Base-by-base conservation (phyloP, 768 basidiomycete species). In the Tephrocybe sp. region DNA sequence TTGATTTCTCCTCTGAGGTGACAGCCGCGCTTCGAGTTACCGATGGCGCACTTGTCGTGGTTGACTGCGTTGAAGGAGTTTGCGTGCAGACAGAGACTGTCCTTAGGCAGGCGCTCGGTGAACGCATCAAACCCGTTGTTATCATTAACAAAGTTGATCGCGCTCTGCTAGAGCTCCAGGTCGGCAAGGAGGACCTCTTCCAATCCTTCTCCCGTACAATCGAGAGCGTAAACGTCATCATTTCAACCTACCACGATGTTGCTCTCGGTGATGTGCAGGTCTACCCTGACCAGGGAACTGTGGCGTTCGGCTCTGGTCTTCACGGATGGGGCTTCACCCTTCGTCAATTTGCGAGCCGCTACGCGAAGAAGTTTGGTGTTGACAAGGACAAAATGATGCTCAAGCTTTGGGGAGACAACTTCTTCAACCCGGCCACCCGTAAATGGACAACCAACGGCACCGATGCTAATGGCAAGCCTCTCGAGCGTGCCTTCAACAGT, bases 121-220 rank as follows among this genome's bases (percentile, higher is more conserved):
- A 99, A 78, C 94, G 97, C 71, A 98, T 99, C 79, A 98, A 97
- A 78, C 97, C 97, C 59, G 97, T 99, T 65, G 85, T 98, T 64
- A 85, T 98, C 75, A 97, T 99, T 77, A 99, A 99, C 86, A 99
- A 99, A 80, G 94, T 99, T 65, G 97, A 99, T 75, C 96, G 97
- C 66, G 97, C 97, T 52, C 84, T 99, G 45, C 91, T 99, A 63
- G 97, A 99, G 74, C 85, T 99, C 42, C 97, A 99, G 72, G 91
- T 98, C 60, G 76, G 83, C 70, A 98, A 98, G 77, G 97, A 99
- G 71, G 86, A 88, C 57, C 87, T 99, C 52, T 99, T 86, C 80
- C 97, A 98, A 73, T 91, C 92, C 41, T 99, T 99, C 88, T 83
- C 80, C 61, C 92, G 97, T 69, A 98, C 97, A 49, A 87, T 98